Percentiles rank a stretch among this genome's conserved stretches.
These are phyloP conservation scores for Curvularia sp. DNA, from an alignment of 2,329 filamentous ascomycete species.

Conservation along the genomic window DNA sequence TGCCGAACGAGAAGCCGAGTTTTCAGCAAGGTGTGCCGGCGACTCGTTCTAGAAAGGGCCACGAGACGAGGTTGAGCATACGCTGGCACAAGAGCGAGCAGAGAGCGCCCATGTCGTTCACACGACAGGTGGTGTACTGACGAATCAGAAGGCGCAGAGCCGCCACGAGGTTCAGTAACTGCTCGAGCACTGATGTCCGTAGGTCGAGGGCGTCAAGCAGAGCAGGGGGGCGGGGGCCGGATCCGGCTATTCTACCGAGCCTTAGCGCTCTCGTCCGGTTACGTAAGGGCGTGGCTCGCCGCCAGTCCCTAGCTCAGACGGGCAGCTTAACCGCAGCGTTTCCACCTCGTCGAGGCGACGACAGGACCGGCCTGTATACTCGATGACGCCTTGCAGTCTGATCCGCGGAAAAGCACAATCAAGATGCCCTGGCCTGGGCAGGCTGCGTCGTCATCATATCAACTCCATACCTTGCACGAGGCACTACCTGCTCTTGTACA, in stretches of 20 bases:
- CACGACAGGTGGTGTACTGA: slow-evolving; percentile 27
- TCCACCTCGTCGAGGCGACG: not conserved
- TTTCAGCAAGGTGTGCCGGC: slow-evolving; percentile 28
- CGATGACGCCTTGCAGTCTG: not conserved
- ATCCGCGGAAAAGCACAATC: not conserved
- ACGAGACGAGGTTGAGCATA: slow-evolving; percentile 49
- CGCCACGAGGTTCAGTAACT: slow-evolving; percentile 27
- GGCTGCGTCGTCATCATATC: slow-evolving; percentile 13
- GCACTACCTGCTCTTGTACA: slow-evolving; percentile 6
- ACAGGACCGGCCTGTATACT: not conserved
- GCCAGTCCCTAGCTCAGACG: slow-evolving; percentile 16
- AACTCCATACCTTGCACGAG: not conserved
- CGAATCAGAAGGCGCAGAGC: slow-evolving; percentile 33
- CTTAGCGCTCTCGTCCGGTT: slow-evolving; percentile 13
- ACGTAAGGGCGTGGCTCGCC: slow-evolving; percentile 18
- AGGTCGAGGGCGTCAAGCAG: slow-evolving; percentile 15
- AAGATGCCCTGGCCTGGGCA: slow-evolving; percentile 7
- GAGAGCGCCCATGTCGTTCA: slow-evolving; percentile 38
- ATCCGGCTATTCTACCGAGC: slow-evolving; percentile 28
- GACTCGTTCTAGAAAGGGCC: slow-evolving; percentile 40
- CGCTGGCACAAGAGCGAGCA: slow-evolving; percentile 32
- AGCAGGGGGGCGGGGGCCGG: slow-evolving; percentile 5
- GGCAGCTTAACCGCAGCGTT: slow-evolving; percentile 19
- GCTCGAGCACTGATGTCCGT: slow-evolving; percentile 21
- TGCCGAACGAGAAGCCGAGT: slow-evolving; percentile 39